phyloP scores from a whole-genome alignment of 2,329 filamentous ascomycete species.

The Cyphellophora europaea region DNA sequence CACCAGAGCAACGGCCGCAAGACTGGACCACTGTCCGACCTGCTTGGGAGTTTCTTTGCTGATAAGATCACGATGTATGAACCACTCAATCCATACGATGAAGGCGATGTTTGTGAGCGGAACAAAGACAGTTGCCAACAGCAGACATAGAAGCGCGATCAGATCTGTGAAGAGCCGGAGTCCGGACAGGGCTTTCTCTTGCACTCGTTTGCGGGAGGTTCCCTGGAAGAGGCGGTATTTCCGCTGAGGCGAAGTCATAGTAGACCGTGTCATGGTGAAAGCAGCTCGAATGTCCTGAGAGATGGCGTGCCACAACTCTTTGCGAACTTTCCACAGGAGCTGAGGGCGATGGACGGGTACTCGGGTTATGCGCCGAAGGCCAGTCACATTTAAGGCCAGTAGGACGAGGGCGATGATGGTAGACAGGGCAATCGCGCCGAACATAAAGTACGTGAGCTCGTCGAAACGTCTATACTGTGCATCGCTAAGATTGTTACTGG shows the following conservation, averaged over 20 bases:
- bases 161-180: slow-evolving; percentile 4
- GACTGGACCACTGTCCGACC: slow-evolving; percentile 24
- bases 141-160: slow-evolving; percentile 1
- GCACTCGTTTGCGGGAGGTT: not conserved
- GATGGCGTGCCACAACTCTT: slow-evolving; percentile 15
- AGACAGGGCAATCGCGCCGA: slow-evolving; percentile 20
- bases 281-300: slow-evolving; percentile 10
- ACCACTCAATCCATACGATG: slow-evolving; percentile 25
- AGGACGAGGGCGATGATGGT: slow-evolving; percentile 20
- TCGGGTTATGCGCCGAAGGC: slow-evolving; percentile 18
- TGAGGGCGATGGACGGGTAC: slow-evolving; percentile 20
- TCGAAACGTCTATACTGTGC: slow-evolving; percentile 11
- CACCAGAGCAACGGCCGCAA: slow-evolving; percentile 22
- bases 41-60: slow-evolving; percentile 21
- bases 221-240: not conserved
- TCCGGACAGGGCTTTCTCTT: slow-evolving; percentile 1
- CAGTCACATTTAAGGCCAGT: slow-evolving; percentile 13
- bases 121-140: slow-evolving; percentile 23
- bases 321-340: slow-evolving; percentile 19
- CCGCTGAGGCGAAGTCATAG: not conserved
- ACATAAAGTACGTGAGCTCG: slow-evolving; percentile 22
- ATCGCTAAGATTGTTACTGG: slow-evolving; percentile 3
- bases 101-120: slow-evolving; percentile 24
- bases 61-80: slow-evolving; percentile 22
- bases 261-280: not conserved